These are phyloP conservation scores for Nakazawaea sp. DNA, from an alignment of 805 yeast genomes.

Conservation along the genomic window DNA sequence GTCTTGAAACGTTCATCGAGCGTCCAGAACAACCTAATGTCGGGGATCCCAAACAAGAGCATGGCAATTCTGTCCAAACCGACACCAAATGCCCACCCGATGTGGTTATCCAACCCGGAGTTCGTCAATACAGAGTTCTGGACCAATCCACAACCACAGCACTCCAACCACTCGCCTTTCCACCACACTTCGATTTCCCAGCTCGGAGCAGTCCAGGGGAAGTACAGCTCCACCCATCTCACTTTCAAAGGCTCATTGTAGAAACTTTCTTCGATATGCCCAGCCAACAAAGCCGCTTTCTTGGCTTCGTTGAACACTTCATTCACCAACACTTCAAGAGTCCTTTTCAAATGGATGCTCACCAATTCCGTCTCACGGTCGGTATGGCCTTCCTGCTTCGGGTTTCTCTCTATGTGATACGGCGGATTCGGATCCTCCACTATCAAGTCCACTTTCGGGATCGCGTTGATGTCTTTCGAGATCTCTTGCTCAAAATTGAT, in stretches of 20 bases:
- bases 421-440: conserved; percentile 71
- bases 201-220: conserved; percentile 98
- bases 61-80: conserved; percentile 95
- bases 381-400: conserved; percentile 75
- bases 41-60: conserved; percentile 93
- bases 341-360: conserved; percentile 74
- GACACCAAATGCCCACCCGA: conserved; percentile 98
- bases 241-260: conserved; percentile 72
- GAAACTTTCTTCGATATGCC: conserved; percentile 45
- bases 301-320: conserved; percentile 74
- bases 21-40: conserved; percentile 91
- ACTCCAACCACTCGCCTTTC: conserved; percentile 97
- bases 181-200: conserved; percentile 99
- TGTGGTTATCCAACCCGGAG: conserved; percentile 58
- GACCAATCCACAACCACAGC: conserved; percentile 94
- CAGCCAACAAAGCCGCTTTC: conserved; percentile 52
- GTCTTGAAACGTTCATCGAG: conserved; percentile 64
- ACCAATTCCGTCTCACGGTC: conserved; percentile 63
- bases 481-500: conserved; percentile 34
- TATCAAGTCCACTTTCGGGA: conserved; percentile 62
- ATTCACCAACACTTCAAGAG: conserved; percentile 76
- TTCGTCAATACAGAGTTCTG: conserved; percentile 68
- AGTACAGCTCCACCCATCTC: conserved; percentile 91
- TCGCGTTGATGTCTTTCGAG: conserved; percentile 48
- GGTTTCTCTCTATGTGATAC: conserved; percentile 51